Evolutionary conservation across 108 stramenopile genomes (phyloP).

Genomic region (Mediolabrus comicus): DNA sequence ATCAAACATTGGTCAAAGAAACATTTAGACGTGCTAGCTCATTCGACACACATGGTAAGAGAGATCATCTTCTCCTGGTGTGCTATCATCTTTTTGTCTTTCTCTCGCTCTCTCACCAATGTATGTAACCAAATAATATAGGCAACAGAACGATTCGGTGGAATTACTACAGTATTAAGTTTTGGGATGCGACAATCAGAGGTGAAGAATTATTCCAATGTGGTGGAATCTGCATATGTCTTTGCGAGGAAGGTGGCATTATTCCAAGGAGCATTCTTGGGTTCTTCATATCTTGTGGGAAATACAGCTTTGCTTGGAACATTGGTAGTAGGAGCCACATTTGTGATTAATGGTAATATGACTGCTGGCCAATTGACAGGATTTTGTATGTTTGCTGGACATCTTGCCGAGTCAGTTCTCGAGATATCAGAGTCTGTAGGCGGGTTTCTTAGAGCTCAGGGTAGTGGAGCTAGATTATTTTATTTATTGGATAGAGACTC

Average conservation of each 20-base stretch:
- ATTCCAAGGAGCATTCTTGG: conserved; percentile 42
- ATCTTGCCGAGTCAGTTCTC: conserved; percentile 28
- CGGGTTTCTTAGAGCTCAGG: conserved; percentile 40
- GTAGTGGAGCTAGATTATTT: conserved; percentile 41
- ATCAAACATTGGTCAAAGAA: conserved; percentile 33
- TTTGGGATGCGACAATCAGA: conserved; percentile 31
- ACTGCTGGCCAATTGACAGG: conserved; percentile 39
- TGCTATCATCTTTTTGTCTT: too few species aligned
- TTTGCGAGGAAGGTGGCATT: conserved; percentile 43
- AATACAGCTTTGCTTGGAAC: conserved; percentile 30
- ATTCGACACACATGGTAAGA: conserved; percentile 44
- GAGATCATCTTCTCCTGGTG: too few species aligned
- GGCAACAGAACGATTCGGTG: conserved; percentile 40
- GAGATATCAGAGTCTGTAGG: conserved; percentile 30
- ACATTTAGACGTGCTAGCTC: conserved; percentile 45
- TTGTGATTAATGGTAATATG: conserved; percentile 29
- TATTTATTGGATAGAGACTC: conserved; percentile 22
- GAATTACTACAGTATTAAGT: conserved; percentile 40
- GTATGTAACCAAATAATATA: too few species aligned
- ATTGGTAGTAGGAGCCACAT: conserved; percentile 26
- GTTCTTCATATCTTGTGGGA: conserved; percentile 38
- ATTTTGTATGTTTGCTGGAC: conserved; percentile 45
- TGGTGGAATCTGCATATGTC: conserved; percentile 39
- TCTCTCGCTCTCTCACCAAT: too few species aligned
- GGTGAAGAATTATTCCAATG: conserved; percentile 27